These are phyloP conservation scores for Lavandula angustifolia DNA, from an alignment of 257 asterid species.

Conservation along the genomic window DNA sequence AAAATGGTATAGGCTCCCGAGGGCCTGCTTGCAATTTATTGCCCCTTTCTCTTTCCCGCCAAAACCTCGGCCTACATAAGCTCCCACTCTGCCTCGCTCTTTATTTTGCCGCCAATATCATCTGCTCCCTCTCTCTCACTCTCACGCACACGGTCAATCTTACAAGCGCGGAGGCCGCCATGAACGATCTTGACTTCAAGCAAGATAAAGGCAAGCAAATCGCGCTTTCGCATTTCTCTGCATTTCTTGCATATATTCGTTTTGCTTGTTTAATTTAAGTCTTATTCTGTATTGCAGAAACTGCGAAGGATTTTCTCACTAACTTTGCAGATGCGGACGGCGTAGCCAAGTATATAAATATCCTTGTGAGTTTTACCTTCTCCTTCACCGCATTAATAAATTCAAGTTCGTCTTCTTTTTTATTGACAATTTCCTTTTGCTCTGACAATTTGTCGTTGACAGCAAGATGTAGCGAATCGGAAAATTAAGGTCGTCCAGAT, in stretches of 20 bases:
- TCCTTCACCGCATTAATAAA: conserved; percentile 1
- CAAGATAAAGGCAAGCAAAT: conserved; percentile 63
- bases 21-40: conserved; percentile 37
- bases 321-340: conserved; percentile 72
- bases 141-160: conserved; percentile 2
- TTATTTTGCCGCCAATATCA: conserved; percentile 59
- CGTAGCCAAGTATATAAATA: conserved; percentile 67
- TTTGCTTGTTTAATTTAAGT: neutral
- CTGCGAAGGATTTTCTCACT: conserved; percentile 73
- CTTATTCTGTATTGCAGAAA: conserved; percentile 45
- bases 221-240: neutral
- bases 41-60: conserved; percentile 60
- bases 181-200: conserved; percentile 63
- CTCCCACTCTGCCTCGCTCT: neutral
- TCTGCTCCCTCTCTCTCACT: conserved; percentile 9
- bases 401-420: neutral
- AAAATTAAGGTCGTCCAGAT: conserved; percentile 73
- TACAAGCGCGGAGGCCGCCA: conserved; percentile 30
- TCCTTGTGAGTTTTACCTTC: conserved; percentile 56
- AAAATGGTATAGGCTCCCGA: neutral
- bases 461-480: conserved; percentile 97
- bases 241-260: neutral
- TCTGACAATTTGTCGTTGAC: conserved; percentile 26
- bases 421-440: neutral
- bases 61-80: conserved; percentile 30